Percentiles rank a stretch among this genome's conserved stretches.
Conservation (phyloP, 345 rosid species). For the Pistacia integerrima region DNA sequence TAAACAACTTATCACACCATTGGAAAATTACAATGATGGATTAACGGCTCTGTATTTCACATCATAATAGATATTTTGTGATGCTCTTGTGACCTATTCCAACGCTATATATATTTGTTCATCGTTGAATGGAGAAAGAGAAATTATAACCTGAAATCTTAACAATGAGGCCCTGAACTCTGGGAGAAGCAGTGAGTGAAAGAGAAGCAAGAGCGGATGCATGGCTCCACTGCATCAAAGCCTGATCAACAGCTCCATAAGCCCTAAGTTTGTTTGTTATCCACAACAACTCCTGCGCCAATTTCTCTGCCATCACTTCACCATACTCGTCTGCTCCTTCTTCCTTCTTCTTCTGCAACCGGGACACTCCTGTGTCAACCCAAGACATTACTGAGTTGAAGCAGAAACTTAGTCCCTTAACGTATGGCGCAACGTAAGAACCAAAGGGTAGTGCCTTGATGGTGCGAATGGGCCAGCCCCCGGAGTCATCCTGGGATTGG, state of each 20-base stretch:
- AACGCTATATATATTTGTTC: too few species aligned
- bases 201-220: conserved; percentile 66
- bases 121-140: background rate
- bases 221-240: conserved; percentile 68
- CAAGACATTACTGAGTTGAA: conserved; percentile 37
- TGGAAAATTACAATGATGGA: too few species aligned
- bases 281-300: conserved; percentile 76
- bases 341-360: conserved; percentile 26
- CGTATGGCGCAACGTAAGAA: conserved; percentile 42
- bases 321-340: conserved; percentile 24
- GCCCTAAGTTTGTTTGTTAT: conserved; percentile 53
- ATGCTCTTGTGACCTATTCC: too few species aligned
- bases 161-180: conserved; percentile 67
- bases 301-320: conserved; percentile 61
- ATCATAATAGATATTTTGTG: too few species aligned
- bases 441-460: conserved; percentile 59
- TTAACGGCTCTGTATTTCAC: too few species aligned
- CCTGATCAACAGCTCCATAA: conserved; percentile 60
- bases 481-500: conserved; percentile 19
- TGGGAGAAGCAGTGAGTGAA: conserved; percentile 55
- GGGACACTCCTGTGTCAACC: conserved; percentile 27
- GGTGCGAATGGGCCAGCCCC: conserved; percentile 44
- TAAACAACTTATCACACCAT: too few species aligned
- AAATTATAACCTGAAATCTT: conserved; percentile 52
- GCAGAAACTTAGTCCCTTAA: conserved; percentile 49